These are phyloP conservation scores for Capsicum rhomboideum DNA, from an alignment of 257 asterid genomes.

Conservation along the genomic window DNA sequence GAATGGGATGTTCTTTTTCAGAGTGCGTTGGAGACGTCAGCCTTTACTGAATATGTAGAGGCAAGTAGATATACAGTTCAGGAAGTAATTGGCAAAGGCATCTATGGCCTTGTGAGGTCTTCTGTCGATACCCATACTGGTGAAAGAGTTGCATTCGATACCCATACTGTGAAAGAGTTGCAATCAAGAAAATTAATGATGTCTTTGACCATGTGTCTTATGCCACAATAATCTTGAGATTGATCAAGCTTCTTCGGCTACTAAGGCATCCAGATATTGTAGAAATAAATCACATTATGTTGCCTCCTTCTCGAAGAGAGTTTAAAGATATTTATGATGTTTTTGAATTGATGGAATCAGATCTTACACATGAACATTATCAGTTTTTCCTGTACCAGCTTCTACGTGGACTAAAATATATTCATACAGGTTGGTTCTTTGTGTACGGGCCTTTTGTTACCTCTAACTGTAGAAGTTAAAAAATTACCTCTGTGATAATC, in stretches of 20 bases:
- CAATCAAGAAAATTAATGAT: no score
- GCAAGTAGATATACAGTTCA: conserved; percentile 89
- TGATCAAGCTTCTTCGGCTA: no score
- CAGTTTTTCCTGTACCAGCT: conserved; percentile 94
- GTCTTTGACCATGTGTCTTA: no score
- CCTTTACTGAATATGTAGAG: conserved; percentile 94
- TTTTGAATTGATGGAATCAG: conserved; percentile 25
- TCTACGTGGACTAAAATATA: conserved; percentile 80
- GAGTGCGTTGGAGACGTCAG: no score
- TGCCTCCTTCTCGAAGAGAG: conserved; percentile 10
- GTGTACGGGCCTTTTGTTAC: background rate
- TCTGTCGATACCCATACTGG: conserved; percentile 89
- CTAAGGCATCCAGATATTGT: no score
- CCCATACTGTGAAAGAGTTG: conserved; percentile 84
- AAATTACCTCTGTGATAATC: background rate
- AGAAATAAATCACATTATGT: conserved; percentile 18
- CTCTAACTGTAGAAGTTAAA: background rate
- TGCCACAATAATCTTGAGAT: no score
- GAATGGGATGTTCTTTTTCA: no score
- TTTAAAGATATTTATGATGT: conserved; percentile 16
- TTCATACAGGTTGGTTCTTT: conserved; percentile 59
- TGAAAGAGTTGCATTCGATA: conserved; percentile 73
- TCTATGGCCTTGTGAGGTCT: conserved; percentile 92
- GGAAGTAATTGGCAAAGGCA: conserved; percentile 96
- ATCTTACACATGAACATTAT: conserved; percentile 85